Conservation (phyloP, 257 asterid genomes). For the Buddleja alternifolia region DNA sequence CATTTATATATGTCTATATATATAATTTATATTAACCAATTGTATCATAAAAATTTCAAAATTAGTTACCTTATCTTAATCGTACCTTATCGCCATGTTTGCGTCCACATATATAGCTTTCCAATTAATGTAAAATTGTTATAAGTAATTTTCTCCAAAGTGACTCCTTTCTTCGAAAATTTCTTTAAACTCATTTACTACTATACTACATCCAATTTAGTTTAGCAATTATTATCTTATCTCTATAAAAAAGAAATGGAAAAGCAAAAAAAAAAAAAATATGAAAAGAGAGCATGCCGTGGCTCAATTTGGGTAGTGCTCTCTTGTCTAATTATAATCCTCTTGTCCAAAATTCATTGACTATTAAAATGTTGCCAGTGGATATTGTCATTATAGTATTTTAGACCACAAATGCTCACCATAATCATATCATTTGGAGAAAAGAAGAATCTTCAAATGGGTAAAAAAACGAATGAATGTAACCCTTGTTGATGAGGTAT, state of each 20-base stretch:
- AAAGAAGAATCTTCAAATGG: constrained; percentile 14
- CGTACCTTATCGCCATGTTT: too few relatives aligned
- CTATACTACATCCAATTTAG: neutral
- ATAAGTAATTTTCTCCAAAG: neutral
- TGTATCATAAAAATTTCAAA: too few relatives aligned
- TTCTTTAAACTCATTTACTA: too few relatives aligned
- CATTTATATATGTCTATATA: too few relatives aligned
- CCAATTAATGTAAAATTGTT: neutral
- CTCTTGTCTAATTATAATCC: neutral
- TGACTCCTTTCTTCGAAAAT: too few relatives aligned
- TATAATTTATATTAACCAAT: too few relatives aligned
- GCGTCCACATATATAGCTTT: neutral
- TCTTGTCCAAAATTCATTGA: neutral
- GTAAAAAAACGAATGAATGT: constrained; percentile 19
- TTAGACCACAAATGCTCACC: constrained; percentile 34
- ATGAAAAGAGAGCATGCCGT: too few relatives aligned
- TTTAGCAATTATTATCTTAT: neutral
- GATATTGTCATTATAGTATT: constrained; percentile 33
- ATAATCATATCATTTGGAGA: constrained; percentile 29
- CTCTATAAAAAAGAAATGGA: neutral
- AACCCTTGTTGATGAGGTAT: neutral
- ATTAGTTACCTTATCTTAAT: too few relatives aligned
- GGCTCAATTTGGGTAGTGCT: neutral
- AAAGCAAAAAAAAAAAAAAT: neutral
- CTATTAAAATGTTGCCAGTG: constrained; percentile 27